Percentiles rank a stretch among this genome's conserved stretches.
phyloP scores from a whole-genome alignment of 495 filamentous ascomycete species.

The Saxispiralis lemnorum region DNA sequence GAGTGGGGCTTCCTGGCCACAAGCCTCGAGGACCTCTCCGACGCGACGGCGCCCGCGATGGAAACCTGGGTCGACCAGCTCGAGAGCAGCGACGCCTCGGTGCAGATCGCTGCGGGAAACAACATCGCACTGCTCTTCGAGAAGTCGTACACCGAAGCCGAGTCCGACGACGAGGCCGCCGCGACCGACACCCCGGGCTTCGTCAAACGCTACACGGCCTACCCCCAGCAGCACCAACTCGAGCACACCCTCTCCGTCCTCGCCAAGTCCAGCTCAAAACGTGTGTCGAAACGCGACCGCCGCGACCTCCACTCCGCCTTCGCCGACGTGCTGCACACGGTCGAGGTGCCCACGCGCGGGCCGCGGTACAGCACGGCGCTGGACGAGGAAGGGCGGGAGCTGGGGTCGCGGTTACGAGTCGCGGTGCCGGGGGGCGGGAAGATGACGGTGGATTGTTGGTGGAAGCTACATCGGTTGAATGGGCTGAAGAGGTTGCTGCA shows the following conservation, averaged over 20 bases:
- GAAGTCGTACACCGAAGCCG: conserved; percentile 49
- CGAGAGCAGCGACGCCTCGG: conserved; percentile 51
- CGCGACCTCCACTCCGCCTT: conserved; percentile 65
- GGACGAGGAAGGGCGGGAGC: conserved; percentile 51
- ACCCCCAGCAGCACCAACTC: conserved; percentile 27
- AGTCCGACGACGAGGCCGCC: conserved; percentile 27
- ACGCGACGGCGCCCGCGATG: conserved; percentile 53
- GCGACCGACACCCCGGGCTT: conserved; percentile 31
- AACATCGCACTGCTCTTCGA: conserved; percentile 85
- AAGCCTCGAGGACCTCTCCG: conserved; percentile 62
- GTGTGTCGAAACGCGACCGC: conserved; percentile 61
- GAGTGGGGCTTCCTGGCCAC: conserved; percentile 82
- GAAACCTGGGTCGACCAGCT: conserved; percentile 83
- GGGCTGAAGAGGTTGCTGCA: conserved; percentile 59
- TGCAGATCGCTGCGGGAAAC: conserved; percentile 74
- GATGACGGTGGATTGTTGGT: conserved; percentile 79
- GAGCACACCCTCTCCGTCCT: conserved; percentile 33
- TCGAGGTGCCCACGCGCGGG: conserved; percentile 59
- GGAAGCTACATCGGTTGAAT: conserved; percentile 63
- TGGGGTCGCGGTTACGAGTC: conserved; percentile 62
- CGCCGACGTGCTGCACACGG: conserved; percentile 62
- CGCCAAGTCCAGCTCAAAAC: conserved; percentile 44
- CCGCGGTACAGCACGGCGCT: conserved; percentile 57
- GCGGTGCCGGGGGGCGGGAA: conserved; percentile 47
- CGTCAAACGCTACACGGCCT: conserved; percentile 34